Percentiles rank a stretch among this genome's conserved stretches.
Evolutionary conservation across 257 asterid species (phyloP).

Genomic region (Plantago ovata): DNA sequence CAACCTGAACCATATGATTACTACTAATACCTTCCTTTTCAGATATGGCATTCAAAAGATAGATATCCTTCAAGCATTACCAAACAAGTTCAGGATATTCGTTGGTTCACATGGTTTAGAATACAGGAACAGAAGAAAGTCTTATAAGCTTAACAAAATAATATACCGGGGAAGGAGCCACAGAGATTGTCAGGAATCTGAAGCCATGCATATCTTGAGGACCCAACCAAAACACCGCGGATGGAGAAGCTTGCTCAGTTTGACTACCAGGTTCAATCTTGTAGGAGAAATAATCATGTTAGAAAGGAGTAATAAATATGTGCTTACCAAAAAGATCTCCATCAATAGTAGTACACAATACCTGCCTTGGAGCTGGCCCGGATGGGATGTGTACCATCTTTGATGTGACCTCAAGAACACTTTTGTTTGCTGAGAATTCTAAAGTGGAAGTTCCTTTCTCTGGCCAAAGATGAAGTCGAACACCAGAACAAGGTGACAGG

Average conservation of each 20-base stretch:
- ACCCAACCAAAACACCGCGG: constrained; percentile 88
- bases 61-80: constrained; percentile 9
- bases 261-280: constrained; percentile 98
- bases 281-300: constrained; percentile 30
- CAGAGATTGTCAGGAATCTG: constrained; percentile 87
- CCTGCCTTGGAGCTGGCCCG: constrained; percentile 99
- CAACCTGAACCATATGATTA: constrained; percentile 1
- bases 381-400: constrained; percentile 94
- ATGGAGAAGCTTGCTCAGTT: constrained; percentile 98
- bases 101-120: constrained; percentile 13
- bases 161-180: constrained; percentile 92
- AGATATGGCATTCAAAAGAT: not conserved
- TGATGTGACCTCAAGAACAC: constrained; percentile 74
- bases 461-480: constrained; percentile 92
- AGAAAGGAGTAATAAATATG: constrained; percentile 10
- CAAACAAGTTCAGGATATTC: not conserved
- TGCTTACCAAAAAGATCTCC: constrained; percentile 7
- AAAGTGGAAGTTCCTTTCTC: constrained; percentile 56
- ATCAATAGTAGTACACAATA: constrained; percentile 26
- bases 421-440: constrained; percentile 35
- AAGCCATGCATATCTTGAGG: constrained; percentile 79
- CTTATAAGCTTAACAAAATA: constrained; percentile 18
- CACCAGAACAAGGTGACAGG: constrained; percentile 93
- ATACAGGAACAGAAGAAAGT: constrained; percentile 6
- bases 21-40: not conserved